Evolutionary conservation across 2,329 filamentous ascomycete species (phyloP).

Genomic region (Lachnellula subtilissima): DNA sequence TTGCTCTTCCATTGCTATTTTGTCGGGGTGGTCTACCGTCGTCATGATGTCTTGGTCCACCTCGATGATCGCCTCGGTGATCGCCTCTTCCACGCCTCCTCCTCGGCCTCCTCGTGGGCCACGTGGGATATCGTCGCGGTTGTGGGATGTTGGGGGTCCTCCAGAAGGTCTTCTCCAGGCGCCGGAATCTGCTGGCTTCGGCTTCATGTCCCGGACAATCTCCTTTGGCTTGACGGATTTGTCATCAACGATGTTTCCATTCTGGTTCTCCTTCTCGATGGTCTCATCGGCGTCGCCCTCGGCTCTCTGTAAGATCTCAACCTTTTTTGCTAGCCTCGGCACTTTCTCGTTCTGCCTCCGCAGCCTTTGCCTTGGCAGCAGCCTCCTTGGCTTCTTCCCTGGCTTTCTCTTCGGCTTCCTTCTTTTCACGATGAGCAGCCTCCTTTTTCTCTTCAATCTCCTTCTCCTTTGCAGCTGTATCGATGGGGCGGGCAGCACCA

Average conservation of each 20-base stretch:
- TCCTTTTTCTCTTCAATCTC: conserved; percentile 86
- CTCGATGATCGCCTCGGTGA: conserved; percentile 33
- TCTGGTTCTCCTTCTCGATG: conserved; percentile 31
- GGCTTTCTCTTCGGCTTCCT: conserved; percentile 56
- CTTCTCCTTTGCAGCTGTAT: conserved; percentile 83
- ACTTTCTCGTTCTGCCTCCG: conserved; percentile 33
- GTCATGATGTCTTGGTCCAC: conserved; percentile 27
- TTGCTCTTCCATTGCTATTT: conserved; percentile 37
- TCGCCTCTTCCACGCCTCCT: conserved; percentile 36
- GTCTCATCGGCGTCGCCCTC: conserved; percentile 28
- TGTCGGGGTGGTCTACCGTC: conserved; percentile 22
- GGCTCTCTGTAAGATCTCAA: conserved; percentile 28
- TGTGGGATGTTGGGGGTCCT: conserved; percentile 37
- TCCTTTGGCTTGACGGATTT: conserved; percentile 45
- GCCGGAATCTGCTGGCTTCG: conserved; percentile 52
- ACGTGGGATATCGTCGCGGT: conserved; percentile 39
- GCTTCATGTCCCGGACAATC: conserved; percentile 43
- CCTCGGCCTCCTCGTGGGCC: conserved; percentile 39
- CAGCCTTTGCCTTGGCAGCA: conserved; percentile 30
- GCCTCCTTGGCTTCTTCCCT: conserved; percentile 61
- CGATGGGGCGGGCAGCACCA: conserved; percentile 87
- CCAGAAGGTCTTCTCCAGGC: conserved; percentile 55
- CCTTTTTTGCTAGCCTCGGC: conserved; percentile 28
- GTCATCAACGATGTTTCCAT: conserved; percentile 42
- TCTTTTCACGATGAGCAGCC: conserved; percentile 71